These are phyloP conservation scores for Trichoderma guizhouense DNA, from an alignment of 2,329 filamentous ascomycete genomes.

Conservation along the genomic window DNA sequence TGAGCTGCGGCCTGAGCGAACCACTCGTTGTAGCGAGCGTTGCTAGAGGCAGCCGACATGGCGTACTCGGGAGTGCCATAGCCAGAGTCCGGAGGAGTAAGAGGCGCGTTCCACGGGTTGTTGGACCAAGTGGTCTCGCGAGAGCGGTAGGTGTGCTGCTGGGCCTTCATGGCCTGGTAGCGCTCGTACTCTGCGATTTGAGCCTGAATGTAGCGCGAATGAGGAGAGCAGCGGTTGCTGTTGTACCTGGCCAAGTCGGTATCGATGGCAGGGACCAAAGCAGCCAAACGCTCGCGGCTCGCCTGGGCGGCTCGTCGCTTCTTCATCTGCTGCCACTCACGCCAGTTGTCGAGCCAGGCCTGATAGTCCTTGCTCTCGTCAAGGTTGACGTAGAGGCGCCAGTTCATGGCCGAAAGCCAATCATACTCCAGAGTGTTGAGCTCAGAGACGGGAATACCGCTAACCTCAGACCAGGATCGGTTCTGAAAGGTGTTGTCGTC, in stretches of 20 bases:
- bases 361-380: conserved; percentile 69
- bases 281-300: conserved; percentile 48
- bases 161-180: conserved; percentile 44
- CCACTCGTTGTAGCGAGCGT: conserved; percentile 57
- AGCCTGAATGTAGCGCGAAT: conserved; percentile 50
- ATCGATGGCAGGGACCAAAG: conserved; percentile 48
- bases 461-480: conserved; percentile 93
- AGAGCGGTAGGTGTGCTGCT: conserved; percentile 38
- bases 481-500: conserved; percentile 99
- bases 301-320: conserved; percentile 49
- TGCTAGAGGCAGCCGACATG: conserved; percentile 53
- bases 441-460: conserved; percentile 78
- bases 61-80: conserved; percentile 60
- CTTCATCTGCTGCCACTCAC: conserved; percentile 54
- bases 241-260: conserved; percentile 40
- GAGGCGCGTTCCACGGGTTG: conserved; percentile 47
- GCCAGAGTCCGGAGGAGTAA: conserved; percentile 60
- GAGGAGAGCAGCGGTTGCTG: conserved; percentile 37
- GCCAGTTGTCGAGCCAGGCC: conserved; percentile 60
- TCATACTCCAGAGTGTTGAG: conserved; percentile 83
- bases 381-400: conserved; percentile 83
- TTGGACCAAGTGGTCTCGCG: conserved; percentile 45
- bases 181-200: conserved; percentile 54
- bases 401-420: conserved; percentile 80
- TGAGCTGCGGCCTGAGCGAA: conserved; percentile 45